phyloP scores from a whole-genome alignment of 768 basidiomycete species.

The Mrakia hoshinonis region DNA sequence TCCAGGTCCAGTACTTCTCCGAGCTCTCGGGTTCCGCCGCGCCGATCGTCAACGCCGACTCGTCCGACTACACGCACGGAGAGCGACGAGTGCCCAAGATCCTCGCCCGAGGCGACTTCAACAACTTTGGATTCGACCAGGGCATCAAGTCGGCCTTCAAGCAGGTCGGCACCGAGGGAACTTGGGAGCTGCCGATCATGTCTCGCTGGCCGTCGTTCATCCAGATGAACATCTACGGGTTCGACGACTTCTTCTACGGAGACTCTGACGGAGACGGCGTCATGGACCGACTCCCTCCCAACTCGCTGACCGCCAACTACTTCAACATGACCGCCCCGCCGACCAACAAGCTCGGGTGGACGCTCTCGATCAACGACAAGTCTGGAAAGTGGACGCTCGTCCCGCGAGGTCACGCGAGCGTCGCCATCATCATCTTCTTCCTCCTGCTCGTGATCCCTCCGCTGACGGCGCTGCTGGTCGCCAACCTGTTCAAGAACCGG shows the following conservation, averaged over 20 bases:
- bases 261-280: slow-evolving; percentile 79
- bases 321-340: slow-evolving; percentile 87
- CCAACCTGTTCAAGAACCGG: slow-evolving; percentile 62
- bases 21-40: slow-evolving; percentile 54
- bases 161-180: slow-evolving; percentile 50
- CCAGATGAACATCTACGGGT: slow-evolving; percentile 83
- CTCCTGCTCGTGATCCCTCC: slow-evolving; percentile 71
- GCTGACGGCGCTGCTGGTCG: slow-evolving; percentile 73
- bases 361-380: slow-evolving; percentile 66
- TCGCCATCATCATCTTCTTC: slow-evolving; percentile 79
- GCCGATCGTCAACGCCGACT: slow-evolving; percentile 69
- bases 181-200: slow-evolving; percentile 76
- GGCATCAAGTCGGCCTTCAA: slow-evolving; percentile 66
- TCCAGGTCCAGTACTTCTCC: slow-evolving; percentile 89
- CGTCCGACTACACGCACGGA: slow-evolving; percentile 49
- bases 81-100: slow-evolving; percentile 77
- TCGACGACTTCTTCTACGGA: slow-evolving; percentile 86
- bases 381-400: slow-evolving; percentile 66
- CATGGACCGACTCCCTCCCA: slow-evolving; percentile 83
- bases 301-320: slow-evolving; percentile 64
- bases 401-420: slow-evolving; percentile 68
- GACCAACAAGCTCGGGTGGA: slow-evolving; percentile 68
- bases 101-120: slow-evolving; percentile 79
- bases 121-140: slow-evolving; percentile 81
- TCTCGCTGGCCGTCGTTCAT: slow-evolving; percentile 79